phyloP scores from a whole-genome alignment of 2,329 filamentous ascomycete genomes.

The Helotiales sp. region DNA sequence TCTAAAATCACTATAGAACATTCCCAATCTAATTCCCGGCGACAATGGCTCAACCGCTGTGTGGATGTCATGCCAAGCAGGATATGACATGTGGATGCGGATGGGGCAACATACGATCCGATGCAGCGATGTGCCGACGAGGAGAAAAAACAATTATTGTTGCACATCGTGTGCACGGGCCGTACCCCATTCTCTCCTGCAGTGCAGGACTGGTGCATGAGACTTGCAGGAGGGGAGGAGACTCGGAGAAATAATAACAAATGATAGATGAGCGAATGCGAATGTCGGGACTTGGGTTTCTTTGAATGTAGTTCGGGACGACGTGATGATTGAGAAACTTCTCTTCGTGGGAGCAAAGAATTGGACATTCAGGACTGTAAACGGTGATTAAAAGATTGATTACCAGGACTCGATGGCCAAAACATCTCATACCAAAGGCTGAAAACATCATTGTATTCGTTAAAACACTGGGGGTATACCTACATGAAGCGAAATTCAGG shows the following conservation, averaged over 20 bases:
- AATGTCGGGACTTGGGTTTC: too few relatives aligned
- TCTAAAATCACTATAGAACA: too few relatives aligned
- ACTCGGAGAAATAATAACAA: neutral
- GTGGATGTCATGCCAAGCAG: neutral
- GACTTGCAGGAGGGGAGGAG: neutral
- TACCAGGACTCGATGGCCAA: too few relatives aligned
- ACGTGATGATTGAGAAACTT: neutral
- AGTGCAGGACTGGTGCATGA: neutral
- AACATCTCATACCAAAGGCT: neutral
- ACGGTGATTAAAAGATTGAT: too few relatives aligned
- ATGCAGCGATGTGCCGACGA: neutral
- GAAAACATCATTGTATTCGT: neutral
- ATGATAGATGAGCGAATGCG: too few relatives aligned
- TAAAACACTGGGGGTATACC: slow-evolving; percentile 11
- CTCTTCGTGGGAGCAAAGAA: neutral
- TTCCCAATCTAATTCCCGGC: neutral
- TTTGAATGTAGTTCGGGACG: neutral
- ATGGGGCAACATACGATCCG: neutral
- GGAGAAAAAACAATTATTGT: neutral
- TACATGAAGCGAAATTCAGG: neutral
- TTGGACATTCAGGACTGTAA: too few relatives aligned
- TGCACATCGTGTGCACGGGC: slow-evolving; percentile 9
- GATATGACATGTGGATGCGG: neutral
- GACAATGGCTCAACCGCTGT: neutral
- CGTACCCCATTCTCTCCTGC: neutral